Base-by-base conservation (phyloP, 2,329 filamentous ascomycete species). In the Stagonosporopsis cucurbitacearum region DNA sequence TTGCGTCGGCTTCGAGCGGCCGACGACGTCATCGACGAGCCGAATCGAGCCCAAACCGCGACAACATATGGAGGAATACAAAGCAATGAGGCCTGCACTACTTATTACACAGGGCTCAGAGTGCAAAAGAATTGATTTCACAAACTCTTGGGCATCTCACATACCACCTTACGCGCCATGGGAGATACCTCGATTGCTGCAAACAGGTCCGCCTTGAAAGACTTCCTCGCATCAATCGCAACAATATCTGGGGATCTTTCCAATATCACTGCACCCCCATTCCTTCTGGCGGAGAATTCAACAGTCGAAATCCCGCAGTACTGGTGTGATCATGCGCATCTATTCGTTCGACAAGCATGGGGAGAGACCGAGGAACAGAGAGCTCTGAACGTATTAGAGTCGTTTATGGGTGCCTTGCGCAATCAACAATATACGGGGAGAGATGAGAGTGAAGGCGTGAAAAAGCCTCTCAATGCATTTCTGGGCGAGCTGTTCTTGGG, bases 391-490 rank as follows among this genome's bases (percentile, higher is more conserved):
- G 78, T 82, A 0, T 68, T 82, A 15, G 80, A 81, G 59, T 81
- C 80, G 72, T 82, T 82, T 58, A 68, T 82, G 22, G 74, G 76
- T 15, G 78, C 76, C 23, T 65, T 82, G 19, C 77, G 76, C 49
- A 77, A 78, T 8, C 80, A 83, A 61, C 78, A 81, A 49, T 81
- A 81, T 54, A 77, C 77, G 2, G 78, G 79, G 4, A 70, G 77
- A n/a, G 63, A 72, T 8, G 73, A 76, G 30, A 67, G 63, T 22
- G 74, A 79, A 13, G 79, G 78, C 4, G 74, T 79, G 1, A 82
- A 81, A 69, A 84, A 83, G 59, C 80, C 81, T 0, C 64, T 83
- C 43, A 82, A 82, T 57, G 78, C 80, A 1, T 82, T 82, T 48
- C 68, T 82, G 1, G 80, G 80, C 0, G 80, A 82, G 51, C 49